Base-by-base conservation (phyloP, 2,329 filamentous ascomycete genomes). In the Claviceps fusiformis region DNA sequence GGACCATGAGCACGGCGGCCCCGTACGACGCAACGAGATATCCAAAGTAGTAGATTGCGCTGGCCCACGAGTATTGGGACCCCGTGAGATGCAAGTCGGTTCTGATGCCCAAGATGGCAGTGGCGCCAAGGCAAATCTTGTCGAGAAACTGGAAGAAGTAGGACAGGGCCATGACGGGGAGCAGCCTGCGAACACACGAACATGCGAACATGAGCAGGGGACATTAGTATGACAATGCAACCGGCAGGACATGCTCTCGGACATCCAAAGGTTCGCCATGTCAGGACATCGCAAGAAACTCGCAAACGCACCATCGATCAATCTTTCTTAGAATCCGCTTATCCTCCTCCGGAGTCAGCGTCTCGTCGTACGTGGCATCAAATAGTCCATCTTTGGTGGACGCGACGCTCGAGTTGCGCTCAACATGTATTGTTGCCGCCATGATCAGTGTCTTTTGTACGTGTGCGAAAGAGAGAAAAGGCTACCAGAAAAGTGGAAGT, bases 141-240 rank as follows among this genome's bases (percentile, higher is more conserved):
- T 85, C 81, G 1, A 81, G 69, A 59, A 77, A 83, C 57, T 83
- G 80, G 5, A 83, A 67, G n/a, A 78, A 74, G 61, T 83, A 83
- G 0, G 72, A 78, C 61, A 59, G 71, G 55, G 67, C 78, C 70
- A 76, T 73, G 56, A 74, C 57, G 4, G 74, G 81, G 65, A 83
- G 73, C 35, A 81, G 59, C 66, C 74, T 75, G 37, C 39, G 13
- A 24, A 15, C 31, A 58, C 75, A 35, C 39, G 13, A 24, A 15
- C 33, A 58, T 75, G 37, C 39, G 13, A 24, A 15, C 33, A 58
- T 24, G 49, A 33, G 33, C n/a, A 19, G 2, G 2, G 8, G 29
- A 33, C 1, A 10, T 49, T 35, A 33, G 39, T 41, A 41, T n/a
- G 3, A 41, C 15, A n/a, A 41, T 3, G n/a, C 15, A 17, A 41